These are phyloP conservation scores for Paulownia fortunei DNA, from an alignment of 257 asterid genomes.

Conservation along the genomic window DNA sequence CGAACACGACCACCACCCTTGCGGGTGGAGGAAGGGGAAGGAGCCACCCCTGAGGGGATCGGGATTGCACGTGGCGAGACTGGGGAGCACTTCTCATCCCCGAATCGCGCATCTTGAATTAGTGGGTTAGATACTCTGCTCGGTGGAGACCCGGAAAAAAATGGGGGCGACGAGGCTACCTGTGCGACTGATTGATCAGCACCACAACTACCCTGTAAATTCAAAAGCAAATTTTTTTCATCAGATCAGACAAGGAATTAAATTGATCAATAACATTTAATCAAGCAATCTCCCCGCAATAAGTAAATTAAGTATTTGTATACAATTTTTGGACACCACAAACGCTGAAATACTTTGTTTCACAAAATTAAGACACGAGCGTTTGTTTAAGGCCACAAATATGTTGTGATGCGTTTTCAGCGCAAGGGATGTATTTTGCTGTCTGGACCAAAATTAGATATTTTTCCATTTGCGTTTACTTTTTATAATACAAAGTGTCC, in stretches of 20 bases:
- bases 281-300: too few species aligned
- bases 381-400: neutral
- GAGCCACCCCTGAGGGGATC: constrained; percentile 54
- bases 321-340: too few species aligned
- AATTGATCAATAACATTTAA: neutral
- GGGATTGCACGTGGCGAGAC: constrained; percentile 74
- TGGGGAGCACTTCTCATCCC: constrained; percentile 61
- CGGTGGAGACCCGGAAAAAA: constrained; percentile 99
- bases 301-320: neutral
- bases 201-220: constrained; percentile 65
- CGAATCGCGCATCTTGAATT: constrained; percentile 88
- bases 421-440: neutral
- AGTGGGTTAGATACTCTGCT: constrained; percentile 99
- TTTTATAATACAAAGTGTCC: neutral
- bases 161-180: constrained; percentile 97
- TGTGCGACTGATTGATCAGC: constrained; percentile 60
- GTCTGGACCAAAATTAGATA: neutral
- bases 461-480: neutral
- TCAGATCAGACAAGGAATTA: neutral
- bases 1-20: constrained; percentile 80
- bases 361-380: neutral
- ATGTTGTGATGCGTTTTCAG: neutral
- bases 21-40: constrained; percentile 64
- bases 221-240: neutral
- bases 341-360: neutral